These are phyloP conservation scores for Crithidia thermophila DNA, from an alignment of 208 protist species.

Conservation along the genomic window DNA sequence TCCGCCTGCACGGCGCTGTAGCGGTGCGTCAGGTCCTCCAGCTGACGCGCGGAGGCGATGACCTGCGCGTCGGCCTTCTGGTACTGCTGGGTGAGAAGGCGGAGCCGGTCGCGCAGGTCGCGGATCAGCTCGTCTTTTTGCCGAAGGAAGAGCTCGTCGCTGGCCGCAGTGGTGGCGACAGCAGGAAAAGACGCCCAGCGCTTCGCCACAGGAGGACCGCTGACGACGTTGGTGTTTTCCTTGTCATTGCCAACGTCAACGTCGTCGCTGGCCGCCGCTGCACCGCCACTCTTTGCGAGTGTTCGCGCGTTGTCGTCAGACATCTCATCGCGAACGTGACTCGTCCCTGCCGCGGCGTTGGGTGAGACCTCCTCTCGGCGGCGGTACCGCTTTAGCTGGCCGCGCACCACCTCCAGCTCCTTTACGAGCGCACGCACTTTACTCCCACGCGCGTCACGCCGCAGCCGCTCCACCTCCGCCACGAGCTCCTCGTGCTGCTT, in stretches of 20 bases:
- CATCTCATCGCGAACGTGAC: background rate
- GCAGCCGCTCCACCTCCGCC: conserved; percentile 34
- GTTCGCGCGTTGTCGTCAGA: no score
- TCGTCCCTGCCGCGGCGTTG: background rate
- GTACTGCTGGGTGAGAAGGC: conserved; percentile 30
- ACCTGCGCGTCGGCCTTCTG: conserved; percentile 28
- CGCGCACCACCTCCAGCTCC: conserved; percentile 46
- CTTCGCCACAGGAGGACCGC: background rate
- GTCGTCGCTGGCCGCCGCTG: background rate
- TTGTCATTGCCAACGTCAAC: background rate
- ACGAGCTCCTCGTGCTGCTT: conserved; percentile 31
- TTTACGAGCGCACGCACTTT: conserved; percentile 41
- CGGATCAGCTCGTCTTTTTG: conserved; percentile 28
- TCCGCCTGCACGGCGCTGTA: conserved; percentile 37
- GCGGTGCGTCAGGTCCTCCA: conserved; percentile 36
- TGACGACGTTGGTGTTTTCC: background rate
- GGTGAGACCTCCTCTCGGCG: background rate
- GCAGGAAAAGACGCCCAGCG: background rate
- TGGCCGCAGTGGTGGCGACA: conserved; percentile 12
- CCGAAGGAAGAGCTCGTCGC: conserved; percentile 12
- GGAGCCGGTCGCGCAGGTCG: conserved; percentile 24
- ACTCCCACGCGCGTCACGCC: conserved; percentile 43
- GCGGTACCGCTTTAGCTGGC: conserved; percentile 39
- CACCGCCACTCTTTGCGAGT: background rate
- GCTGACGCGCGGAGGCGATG: conserved; percentile 16